Percentiles rank a stretch among this genome's conserved stretches.
Conservation (phyloP, 768 basidiomycete genomes). For the Tubosaeta sp. region DNA sequence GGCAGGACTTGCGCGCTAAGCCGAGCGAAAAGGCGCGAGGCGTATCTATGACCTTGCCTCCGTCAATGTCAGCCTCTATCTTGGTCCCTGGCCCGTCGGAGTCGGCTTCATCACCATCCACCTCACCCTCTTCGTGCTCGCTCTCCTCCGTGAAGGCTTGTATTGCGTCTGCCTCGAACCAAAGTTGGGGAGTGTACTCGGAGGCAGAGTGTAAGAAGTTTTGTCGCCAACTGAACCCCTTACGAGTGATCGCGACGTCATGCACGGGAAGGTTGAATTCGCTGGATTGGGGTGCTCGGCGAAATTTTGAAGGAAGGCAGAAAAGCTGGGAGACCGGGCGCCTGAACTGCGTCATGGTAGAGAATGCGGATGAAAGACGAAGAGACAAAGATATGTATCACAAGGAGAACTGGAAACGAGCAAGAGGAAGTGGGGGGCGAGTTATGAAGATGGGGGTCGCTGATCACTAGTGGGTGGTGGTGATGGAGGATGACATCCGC, state of each 20-base stretch:
- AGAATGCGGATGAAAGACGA: too few species aligned
- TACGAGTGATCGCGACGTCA: background rate
- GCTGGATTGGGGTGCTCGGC: background rate
- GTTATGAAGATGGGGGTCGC: background rate
- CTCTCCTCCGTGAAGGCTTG: background rate
- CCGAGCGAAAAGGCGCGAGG: background rate
- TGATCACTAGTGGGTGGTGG: background rate
- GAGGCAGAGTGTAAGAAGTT: background rate
- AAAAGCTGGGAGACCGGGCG: background rate
- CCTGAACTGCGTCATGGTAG: background rate
- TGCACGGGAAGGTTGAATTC: background rate
- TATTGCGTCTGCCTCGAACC: background rate
- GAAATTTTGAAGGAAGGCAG: background rate
- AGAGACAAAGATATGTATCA: too few species aligned
- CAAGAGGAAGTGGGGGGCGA: background rate
- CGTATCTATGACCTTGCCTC: background rate
- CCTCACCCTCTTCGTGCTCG: background rate
- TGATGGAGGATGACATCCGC: background rate
- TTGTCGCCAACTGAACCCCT: background rate
- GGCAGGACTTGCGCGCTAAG: background rate
- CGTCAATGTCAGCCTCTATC: too few species aligned
- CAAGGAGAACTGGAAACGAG: background rate
- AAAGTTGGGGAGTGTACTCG: background rate
- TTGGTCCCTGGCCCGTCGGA: background rate
- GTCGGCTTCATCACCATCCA: too few species aligned